Conservation (phyloP, 306 rosid species). For the Phaseolus lunatus region DNA sequence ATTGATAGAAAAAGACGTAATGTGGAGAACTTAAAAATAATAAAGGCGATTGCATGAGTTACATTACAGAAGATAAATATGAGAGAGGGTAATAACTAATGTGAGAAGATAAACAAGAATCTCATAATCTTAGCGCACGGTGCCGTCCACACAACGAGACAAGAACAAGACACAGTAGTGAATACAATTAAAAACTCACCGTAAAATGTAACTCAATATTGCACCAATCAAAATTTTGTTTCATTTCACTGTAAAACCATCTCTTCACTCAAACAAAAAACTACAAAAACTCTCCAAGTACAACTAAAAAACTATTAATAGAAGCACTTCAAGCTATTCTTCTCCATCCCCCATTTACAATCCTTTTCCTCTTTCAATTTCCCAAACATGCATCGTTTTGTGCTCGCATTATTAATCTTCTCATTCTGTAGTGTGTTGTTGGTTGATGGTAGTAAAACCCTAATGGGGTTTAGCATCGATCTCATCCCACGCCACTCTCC, state of each 20-base stretch:
- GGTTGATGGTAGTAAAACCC: background rate
- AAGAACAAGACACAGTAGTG: background rate
- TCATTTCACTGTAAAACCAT: background rate
- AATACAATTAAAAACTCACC: background rate
- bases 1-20: no score
- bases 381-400: background rate
- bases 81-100: no score
- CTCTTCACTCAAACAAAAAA: no score
- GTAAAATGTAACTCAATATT: background rate
- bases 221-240: background rate
- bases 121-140: background rate
- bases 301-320: constrained; percentile 1
- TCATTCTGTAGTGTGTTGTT: background rate
- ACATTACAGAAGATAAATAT: no score
- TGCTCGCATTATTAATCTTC: no score
- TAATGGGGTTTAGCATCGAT: background rate
- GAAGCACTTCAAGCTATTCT: background rate
- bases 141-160: background rate
- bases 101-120: no score
- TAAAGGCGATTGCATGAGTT: no score
- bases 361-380: background rate
- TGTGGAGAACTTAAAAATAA: no score
- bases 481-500: constrained; percentile 11
- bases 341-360: background rate
- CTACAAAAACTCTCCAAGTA: no score